Conservation (phyloP, 352 stramenopile genomes). For the Pythium pyrilobum region DNA sequence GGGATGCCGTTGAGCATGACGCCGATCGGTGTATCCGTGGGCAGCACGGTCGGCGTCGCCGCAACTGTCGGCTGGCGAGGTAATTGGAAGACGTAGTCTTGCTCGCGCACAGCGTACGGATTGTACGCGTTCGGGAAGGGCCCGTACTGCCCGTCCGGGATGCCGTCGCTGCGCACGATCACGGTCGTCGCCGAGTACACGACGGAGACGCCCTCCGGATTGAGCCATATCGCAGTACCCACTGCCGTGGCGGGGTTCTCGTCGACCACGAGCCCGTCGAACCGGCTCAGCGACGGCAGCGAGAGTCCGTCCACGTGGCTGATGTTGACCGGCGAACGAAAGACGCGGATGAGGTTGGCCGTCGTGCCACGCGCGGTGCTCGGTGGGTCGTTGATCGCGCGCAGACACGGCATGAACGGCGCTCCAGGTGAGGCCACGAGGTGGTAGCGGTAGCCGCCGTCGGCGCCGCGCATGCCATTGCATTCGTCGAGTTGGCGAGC, state of each 20-base stretch:
- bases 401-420: constrained; percentile 58
- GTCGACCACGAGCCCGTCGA: constrained; percentile 53
- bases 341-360: constrained; percentile 27
- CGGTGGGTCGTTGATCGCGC: constrained; percentile 29
- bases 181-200: constrained; percentile 46
- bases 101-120: constrained; percentile 27
- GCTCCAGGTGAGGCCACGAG: constrained; percentile 16
- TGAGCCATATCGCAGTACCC: constrained; percentile 39
- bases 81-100: constrained; percentile 68
- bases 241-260: constrained; percentile 25
- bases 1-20: constrained; percentile 74
- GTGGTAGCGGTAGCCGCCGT: constrained; percentile 60
- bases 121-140: constrained; percentile 74
- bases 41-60: constrained; percentile 23
- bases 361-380: neutral
- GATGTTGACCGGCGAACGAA: constrained; percentile 42
- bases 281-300: constrained; percentile 33
- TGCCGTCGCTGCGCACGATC: constrained; percentile 52
- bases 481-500: constrained; percentile 46
- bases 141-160: constrained; percentile 41
- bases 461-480: constrained; percentile 30
- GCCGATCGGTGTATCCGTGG: constrained; percentile 38
- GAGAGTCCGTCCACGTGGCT: constrained; percentile 44
- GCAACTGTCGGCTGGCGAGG: constrained; percentile 33
- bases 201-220: constrained; percentile 38